Evolutionary conservation across 352 stramenopile genomes (phyloP).

Genomic region (Salisapilia sapeloensis): DNA sequence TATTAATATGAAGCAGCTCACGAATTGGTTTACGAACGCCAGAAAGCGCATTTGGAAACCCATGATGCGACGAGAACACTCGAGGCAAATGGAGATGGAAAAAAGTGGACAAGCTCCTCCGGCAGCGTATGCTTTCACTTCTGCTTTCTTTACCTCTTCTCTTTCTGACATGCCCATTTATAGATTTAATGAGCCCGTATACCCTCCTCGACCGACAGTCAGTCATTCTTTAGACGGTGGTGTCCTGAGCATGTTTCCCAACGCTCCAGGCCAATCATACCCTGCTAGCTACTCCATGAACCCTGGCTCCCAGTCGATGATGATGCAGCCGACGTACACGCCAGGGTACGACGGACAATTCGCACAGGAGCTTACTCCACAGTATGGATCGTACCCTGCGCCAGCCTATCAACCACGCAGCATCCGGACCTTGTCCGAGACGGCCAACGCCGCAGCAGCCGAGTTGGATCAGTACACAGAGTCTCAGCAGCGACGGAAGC

Average conservation of each 20-base stretch:
- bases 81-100: slow-evolving; percentile 47
- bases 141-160: neutral
- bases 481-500: no score
- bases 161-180: slow-evolving; percentile 1
- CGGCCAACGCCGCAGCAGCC: slow-evolving; percentile 12
- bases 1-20: slow-evolving; percentile 86
- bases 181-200: slow-evolving; percentile 11
- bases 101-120: slow-evolving; percentile 8
- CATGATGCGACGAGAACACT: slow-evolving; percentile 77
- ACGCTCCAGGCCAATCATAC: slow-evolving; percentile 1
- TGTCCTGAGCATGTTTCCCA: slow-evolving; percentile 16
- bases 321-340: slow-evolving; percentile 5
- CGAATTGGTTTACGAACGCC: slow-evolving; percentile 83
- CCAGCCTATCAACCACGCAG: slow-evolving; percentile 15
- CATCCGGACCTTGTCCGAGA: slow-evolving; percentile 53
- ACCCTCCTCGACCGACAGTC: slow-evolving; percentile 18
- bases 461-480: no score
- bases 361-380: no score
- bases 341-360: no score
- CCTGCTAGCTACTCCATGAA: slow-evolving; percentile 5
- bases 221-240: slow-evolving; percentile 58
- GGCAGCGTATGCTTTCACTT: slow-evolving; percentile 6
- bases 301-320: slow-evolving; percentile 3
- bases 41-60: slow-evolving; percentile 83
- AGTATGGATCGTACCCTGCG: neutral